These are phyloP conservation scores for Lachancea meyersii DNA, from an alignment of 805 yeast species.

Conservation along the genomic window DNA sequence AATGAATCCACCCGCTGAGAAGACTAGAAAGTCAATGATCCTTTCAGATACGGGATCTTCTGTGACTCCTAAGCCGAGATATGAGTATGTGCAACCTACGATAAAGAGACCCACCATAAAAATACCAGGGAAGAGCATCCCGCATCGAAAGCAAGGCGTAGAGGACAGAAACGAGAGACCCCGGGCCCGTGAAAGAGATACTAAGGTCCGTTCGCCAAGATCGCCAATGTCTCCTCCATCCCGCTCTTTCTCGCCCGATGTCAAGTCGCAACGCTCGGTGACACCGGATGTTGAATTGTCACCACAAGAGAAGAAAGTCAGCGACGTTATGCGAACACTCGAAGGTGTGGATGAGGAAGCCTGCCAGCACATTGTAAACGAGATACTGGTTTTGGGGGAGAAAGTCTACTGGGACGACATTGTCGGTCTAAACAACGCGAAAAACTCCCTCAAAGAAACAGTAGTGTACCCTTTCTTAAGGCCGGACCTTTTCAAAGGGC, in stretches of 20 bases:
- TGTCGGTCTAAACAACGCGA: slow-evolving; percentile 87
- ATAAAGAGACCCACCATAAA: slow-evolving; percentile 20
- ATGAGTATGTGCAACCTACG: slow-evolving; percentile 18
- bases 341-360: slow-evolving; percentile 73
- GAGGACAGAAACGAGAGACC: slow-evolving; percentile 1
- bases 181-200: not conserved
- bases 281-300: slow-evolving; percentile 4
- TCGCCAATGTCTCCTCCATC: slow-evolving; percentile 1
- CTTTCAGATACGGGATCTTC: slow-evolving; percentile 3
- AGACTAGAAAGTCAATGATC: not conserved
- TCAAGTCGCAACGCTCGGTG: slow-evolving; percentile 1
- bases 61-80: slow-evolving; percentile 11
- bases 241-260: slow-evolving; percentile 5
- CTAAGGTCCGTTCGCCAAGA: slow-evolving; percentile 5
- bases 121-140: slow-evolving; percentile 11
- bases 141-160: not conserved
- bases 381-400: slow-evolving; percentile 84
- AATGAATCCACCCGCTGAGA: slow-evolving; percentile 1
- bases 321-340: slow-evolving; percentile 28
- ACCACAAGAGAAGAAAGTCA: slow-evolving; percentile 8
- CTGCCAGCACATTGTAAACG: slow-evolving; percentile 79
- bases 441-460: slow-evolving; percentile 82
- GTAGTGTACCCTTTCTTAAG: slow-evolving; percentile 93
- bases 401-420: slow-evolving; percentile 93
- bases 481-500: slow-evolving; percentile 85